A percentile compares a stretch with the other conserved stretches of the same genome.
These are phyloP conservation scores for Martensiomyces pterosporus DNA, from an alignment of 192 early-diverging fungal genomes.

Conservation along the genomic window DNA sequence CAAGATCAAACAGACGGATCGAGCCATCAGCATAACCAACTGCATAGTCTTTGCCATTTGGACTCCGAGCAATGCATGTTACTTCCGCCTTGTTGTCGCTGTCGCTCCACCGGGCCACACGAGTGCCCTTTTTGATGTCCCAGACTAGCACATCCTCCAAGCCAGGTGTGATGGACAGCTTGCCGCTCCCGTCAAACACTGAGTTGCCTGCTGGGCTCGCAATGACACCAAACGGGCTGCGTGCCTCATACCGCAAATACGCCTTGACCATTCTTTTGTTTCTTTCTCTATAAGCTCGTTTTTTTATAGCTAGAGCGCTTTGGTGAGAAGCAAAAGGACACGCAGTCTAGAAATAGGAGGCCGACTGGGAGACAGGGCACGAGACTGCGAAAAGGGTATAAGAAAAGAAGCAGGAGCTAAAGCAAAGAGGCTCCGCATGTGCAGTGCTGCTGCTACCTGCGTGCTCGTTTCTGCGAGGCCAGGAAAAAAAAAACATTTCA, in stretches of 20 bases:
- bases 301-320: neutral
- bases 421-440: too few relatives aligned
- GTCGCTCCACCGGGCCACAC: constrained; percentile 76
- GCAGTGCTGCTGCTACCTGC: too few relatives aligned
- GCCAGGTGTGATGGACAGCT: constrained; percentile 71
- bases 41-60: constrained; percentile 69
- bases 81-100: constrained; percentile 79
- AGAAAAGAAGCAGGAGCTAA: too few relatives aligned
- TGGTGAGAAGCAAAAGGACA: constrained; percentile 1
- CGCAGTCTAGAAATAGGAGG: too few relatives aligned
- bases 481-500: too few relatives aligned
- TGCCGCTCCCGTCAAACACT: constrained; percentile 66
- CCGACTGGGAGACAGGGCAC: too few relatives aligned
- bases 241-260: constrained; percentile 79
- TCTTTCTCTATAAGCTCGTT: neutral
- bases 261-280: constrained; percentile 48
- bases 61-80: constrained; percentile 70
- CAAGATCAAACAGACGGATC: constrained; percentile 82
- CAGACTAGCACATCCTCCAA: constrained; percentile 81
- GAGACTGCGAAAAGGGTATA: too few relatives aligned
- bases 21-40: constrained; percentile 94
- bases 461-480: too few relatives aligned
- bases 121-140: constrained; percentile 80
- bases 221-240: constrained; percentile 81
- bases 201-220: constrained; percentile 64